Evolutionary conservation across 768 basidiomycete species (phyloP).

Genomic region (Podaxis sp.): DNA sequence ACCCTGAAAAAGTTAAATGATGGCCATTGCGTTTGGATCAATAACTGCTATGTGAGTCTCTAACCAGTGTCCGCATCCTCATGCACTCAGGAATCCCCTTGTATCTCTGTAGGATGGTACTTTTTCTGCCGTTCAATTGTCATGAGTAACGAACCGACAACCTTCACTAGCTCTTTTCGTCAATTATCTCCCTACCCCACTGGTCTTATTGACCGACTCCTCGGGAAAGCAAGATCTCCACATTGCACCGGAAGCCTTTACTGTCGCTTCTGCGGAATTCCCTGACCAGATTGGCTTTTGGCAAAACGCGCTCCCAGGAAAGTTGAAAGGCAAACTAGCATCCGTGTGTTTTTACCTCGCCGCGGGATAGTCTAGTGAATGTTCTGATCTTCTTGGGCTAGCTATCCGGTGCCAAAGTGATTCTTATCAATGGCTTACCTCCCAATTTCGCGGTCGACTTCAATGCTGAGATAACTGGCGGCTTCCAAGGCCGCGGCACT

Average conservation of each 20-base stretch:
- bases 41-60: conserved; percentile 43
- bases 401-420: conserved; percentile 53
- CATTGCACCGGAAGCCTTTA: conserved; percentile 57
- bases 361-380: neutral
- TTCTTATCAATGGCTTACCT: conserved; percentile 49
- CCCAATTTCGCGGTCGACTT: conserved; percentile 52
- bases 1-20: conserved; percentile 57
- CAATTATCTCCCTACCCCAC: conserved; percentile 52
- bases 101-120: conserved; percentile 33
- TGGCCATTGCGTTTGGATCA: conserved; percentile 57
- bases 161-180: conserved; percentile 36
- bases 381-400: conserved; percentile 7
- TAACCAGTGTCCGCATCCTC: neutral
- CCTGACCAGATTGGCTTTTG: conserved; percentile 52
- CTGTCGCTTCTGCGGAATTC: conserved; percentile 52
- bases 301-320: conserved; percentile 52
- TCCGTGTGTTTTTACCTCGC: conserved; percentile 32
- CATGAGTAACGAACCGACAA: neutral
- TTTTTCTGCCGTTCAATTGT: neutral
- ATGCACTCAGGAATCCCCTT: neutral
- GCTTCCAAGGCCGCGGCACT: conserved; percentile 52
- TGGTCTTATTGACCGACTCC: conserved; percentile 44
- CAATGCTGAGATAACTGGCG: conserved; percentile 51
- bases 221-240: conserved; percentile 48
- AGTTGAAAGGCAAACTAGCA: conserved; percentile 46